A percentile compares a stretch with the other conserved stretches of the same genome.
Evolutionary conservation across 352 stramenopile species (phyloP).

Genomic region (Phytophthora cactorum): DNA sequence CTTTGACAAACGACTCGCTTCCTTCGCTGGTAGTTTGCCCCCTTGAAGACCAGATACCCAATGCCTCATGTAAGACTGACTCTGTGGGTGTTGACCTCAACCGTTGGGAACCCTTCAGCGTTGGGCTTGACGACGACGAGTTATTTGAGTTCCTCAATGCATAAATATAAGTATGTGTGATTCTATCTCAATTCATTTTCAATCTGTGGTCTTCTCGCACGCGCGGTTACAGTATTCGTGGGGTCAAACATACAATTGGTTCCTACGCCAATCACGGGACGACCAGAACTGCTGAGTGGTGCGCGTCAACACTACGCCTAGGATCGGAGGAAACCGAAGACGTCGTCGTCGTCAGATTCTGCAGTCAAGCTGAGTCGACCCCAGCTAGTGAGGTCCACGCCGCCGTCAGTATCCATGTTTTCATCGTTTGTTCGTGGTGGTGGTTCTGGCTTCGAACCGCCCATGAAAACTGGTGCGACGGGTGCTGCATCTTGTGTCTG

Average conservation of each 20-base stretch:
- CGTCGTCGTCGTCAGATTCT: slow-evolving; percentile 31
- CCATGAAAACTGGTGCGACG: neutral
- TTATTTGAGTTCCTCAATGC: slow-evolving; percentile 83
- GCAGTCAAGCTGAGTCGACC: slow-evolving; percentile 26
- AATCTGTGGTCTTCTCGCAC: too few relatives aligned
- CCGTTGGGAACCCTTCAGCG: slow-evolving; percentile 70
- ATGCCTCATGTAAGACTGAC: slow-evolving; percentile 10
- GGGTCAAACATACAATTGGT: neutral
- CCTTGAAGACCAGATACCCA: slow-evolving; percentile 12
- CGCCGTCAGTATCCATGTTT: neutral
- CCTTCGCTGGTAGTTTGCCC: slow-evolving; percentile 11
- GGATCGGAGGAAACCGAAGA: slow-evolving; percentile 34
- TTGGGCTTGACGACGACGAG: slow-evolving; percentile 73
- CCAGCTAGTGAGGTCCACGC: slow-evolving; percentile 27
- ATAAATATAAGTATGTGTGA: slow-evolving; percentile 28
- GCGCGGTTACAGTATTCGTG: too few relatives aligned
- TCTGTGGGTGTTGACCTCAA: slow-evolving; percentile 50
- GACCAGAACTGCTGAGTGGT: too few relatives aligned
- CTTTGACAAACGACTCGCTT: slow-evolving; percentile 1
- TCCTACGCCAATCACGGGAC: neutral
- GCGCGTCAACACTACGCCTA: slow-evolving; percentile 10
- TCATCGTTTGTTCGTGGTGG: too few relatives aligned
- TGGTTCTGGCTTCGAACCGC: neutral
- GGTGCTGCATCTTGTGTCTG: slow-evolving; percentile 16
- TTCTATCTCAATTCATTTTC: neutral